These are phyloP conservation scores for Scleroderma citrinum DNA, from an alignment of 768 basidiomycete species.

Conservation along the genomic window DNA sequence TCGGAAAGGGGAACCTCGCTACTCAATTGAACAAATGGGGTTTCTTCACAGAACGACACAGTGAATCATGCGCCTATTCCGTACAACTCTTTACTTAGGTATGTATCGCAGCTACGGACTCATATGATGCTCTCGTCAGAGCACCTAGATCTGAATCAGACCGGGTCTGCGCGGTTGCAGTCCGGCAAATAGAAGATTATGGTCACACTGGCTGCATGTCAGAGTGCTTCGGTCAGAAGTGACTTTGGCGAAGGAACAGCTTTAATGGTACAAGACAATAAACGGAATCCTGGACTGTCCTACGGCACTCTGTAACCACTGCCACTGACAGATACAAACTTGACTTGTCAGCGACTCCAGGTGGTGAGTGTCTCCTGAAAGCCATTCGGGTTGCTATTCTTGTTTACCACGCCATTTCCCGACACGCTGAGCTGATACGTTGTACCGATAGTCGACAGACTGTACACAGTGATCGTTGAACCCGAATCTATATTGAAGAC, in stretches of 20 bases:
- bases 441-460: constrained; percentile 40
- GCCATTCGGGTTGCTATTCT: constrained; percentile 34
- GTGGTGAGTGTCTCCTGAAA: constrained; percentile 33
- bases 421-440: constrained; percentile 37
- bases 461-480: constrained; percentile 36
- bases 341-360: constrained; percentile 20
- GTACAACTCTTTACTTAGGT: not conserved
- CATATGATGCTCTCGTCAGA: constrained; percentile 65
- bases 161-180: constrained; percentile 57
- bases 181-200: constrained; percentile 82
- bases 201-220: constrained; percentile 59
- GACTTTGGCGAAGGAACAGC: constrained; percentile 68
- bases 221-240: constrained; percentile 59
- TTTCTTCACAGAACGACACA: too few species aligned
- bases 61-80: constrained; percentile 31
- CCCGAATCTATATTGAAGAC: constrained; percentile 30
- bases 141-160: constrained; percentile 49
- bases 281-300: too few species aligned
- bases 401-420: constrained; percentile 27
- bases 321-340: too few species aligned
- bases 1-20: too few species aligned
- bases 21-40: too few species aligned
- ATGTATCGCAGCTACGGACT: constrained; percentile 38
- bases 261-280: constrained; percentile 27
- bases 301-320: too few species aligned